A percentile compares a stretch with the other conserved stretches of the same genome.
Conservation (phyloP, 805 yeast species). For the Spathaspora girioi region DNA sequence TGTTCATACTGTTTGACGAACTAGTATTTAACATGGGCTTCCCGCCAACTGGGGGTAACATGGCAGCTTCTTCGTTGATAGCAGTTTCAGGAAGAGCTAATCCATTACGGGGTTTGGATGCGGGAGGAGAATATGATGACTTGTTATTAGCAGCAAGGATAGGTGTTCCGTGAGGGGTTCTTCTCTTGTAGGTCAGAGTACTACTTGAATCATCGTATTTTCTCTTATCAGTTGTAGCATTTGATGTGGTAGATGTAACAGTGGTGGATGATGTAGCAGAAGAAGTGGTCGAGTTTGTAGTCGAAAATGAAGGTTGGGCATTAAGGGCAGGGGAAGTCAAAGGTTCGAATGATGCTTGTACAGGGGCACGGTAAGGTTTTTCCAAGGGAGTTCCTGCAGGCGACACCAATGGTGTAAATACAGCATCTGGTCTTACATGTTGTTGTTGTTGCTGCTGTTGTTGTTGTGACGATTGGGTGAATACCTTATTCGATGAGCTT, state of each 20-base stretch:
- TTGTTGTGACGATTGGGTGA: constrained; percentile 4
- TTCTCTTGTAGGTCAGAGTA: constrained; percentile 24
- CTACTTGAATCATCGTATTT: constrained; percentile 9
- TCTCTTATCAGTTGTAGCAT: neutral
- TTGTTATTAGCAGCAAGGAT: constrained; percentile 23
- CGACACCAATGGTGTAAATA: constrained; percentile 72
- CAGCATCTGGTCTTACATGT: constrained; percentile 52
- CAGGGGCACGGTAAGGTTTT: constrained; percentile 24
- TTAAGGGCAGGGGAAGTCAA: constrained; percentile 68
- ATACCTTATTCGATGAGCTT: constrained; percentile 5
- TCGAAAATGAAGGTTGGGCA: constrained; percentile 24
- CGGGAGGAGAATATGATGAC: constrained; percentile 13
- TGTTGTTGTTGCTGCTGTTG: constrained; percentile 18
- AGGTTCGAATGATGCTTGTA: constrained; percentile 41
- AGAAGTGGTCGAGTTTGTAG: constrained; percentile 25
- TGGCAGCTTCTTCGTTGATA: constrained; percentile 17
- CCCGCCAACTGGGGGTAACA: constrained; percentile 38
- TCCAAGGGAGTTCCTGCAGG: constrained; percentile 73
- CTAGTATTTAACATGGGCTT: constrained; percentile 18
- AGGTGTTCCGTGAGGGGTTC: constrained; percentile 45
- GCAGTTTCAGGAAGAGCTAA: constrained; percentile 23
- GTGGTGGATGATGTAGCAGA: constrained; percentile 19
- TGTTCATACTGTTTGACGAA: neutral
- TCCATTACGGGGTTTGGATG: constrained; percentile 26
- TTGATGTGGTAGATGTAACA: neutral